Evolutionary conservation across 2,329 filamentous ascomycete species (phyloP).

Genomic region (Aspergillus tanneri): DNA sequence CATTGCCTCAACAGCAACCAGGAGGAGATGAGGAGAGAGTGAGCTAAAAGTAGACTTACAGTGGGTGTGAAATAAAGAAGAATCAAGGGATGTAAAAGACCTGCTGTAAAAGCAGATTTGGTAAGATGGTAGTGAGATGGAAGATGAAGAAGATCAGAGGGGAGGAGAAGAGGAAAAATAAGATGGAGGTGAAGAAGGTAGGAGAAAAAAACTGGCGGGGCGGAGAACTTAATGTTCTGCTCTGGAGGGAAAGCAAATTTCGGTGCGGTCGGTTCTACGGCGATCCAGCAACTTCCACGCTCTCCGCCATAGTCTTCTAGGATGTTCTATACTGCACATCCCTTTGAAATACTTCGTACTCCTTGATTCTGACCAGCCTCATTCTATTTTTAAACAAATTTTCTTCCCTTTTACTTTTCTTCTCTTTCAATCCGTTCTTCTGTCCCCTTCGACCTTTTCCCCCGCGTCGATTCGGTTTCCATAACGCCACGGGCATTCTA

Average conservation of each 20-base stretch:
- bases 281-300: conserved; percentile 42
- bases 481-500: neutral
- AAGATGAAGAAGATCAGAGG: conserved; percentile 12
- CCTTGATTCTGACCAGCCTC: no score
- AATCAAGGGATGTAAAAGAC: conserved; percentile 19
- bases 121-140: conserved; percentile 16
- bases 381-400: neutral
- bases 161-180: conserved; percentile 13
- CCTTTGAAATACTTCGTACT: no score
- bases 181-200: conserved; percentile 19
- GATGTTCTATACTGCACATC: conserved; percentile 5
- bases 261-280: conserved; percentile 37
- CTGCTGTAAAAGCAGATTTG: conserved; percentile 1
- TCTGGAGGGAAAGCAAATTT: no score
- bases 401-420: neutral
- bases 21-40: conserved; percentile 15
- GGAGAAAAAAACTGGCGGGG: conserved; percentile 18
- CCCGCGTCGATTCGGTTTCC: neutral
- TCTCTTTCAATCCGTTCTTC: neutral
- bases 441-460: neutral
- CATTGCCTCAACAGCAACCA: no score
- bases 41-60: conserved; percentile 8
- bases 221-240: conserved; percentile 32
- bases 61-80: conserved; percentile 15
- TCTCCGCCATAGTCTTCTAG: conserved; percentile 12